Base-by-base conservation (phyloP, 2,329 filamentous ascomycete genomes). In the Cryphonectria carpinicola region DNA sequence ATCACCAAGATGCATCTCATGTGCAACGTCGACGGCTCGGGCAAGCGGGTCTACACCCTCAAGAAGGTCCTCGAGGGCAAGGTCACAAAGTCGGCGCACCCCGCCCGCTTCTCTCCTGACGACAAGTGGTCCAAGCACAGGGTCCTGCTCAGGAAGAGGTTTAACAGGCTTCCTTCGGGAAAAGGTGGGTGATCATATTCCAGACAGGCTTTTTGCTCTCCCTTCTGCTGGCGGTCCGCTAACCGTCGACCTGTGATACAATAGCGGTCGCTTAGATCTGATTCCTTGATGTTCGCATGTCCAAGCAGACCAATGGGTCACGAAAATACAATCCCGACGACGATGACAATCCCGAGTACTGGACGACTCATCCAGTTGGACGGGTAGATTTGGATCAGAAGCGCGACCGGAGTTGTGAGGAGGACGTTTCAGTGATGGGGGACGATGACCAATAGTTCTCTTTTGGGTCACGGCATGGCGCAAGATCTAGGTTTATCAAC, bases 61-160 rank as follows among this genome's bases (percentile, higher is more conserved):
- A 95, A 98, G 85, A 98, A 98, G 86, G 89, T 97, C 76, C 85
- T 88, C 77, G 87, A 90, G 77, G 92, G 92, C 79, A 89, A 94
- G 80, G 93, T 98, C 79, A 97, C 95, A 81, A 97, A 97, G 87
- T 96, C 93, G 68, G 96, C 96, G 70, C 95, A 98, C 85, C 95
- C 96, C 63, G 96, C 96, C 60, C 89, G 96, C 76, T 99, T 98
- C 87, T 97, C 94, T 63, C 96, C 96, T 74, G 96, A 99, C 84
- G 96, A 99, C 87, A 97, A 98, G 87, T 98, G 97, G 88, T 97
- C 94, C 79, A 93, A 94, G 80, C 95, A 98, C 85, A 90, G 96
- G 77, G 94, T 98, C 65, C 97, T 94, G 28, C 87, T 98, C 78
- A 97, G 98, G 91, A 94, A 93, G 86, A 89, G 96, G 79, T 98